Conservation (phyloP, 352 stramenopile genomes). For the Aphanomyces stellatus region DNA sequence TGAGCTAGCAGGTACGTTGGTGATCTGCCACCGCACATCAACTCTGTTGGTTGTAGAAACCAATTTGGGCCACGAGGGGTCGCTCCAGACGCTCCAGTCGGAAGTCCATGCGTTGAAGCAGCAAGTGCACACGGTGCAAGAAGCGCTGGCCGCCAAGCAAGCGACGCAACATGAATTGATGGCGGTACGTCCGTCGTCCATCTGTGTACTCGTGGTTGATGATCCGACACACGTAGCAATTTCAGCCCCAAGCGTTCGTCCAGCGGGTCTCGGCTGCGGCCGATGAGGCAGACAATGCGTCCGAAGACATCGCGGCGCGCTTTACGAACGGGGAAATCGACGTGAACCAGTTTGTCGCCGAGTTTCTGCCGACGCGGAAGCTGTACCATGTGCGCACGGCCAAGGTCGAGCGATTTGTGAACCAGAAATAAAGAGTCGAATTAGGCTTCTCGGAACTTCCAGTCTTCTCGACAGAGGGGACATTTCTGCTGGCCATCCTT, state of each 20-base stretch:
- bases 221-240: constrained; percentile 29
- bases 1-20: constrained; percentile 31
- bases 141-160: constrained; percentile 57
- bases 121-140: constrained; percentile 41
- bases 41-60: constrained; percentile 25
- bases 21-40: background rate
- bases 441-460: constrained; percentile 51
- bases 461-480: constrained; percentile 85
- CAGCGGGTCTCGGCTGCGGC: constrained; percentile 54
- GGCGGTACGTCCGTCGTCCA: constrained; percentile 27
- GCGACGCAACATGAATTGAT: constrained; percentile 55
- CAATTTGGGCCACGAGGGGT: constrained; percentile 47
- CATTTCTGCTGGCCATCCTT: constrained; percentile 76
- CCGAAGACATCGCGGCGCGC: constrained; percentile 59
- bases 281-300: constrained; percentile 49
- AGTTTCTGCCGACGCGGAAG: constrained; percentile 56
- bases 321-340: constrained; percentile 71
- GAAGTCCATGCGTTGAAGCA: constrained; percentile 41
- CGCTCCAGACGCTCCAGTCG: constrained; percentile 39
- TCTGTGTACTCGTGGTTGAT: background rate
- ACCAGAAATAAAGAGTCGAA: constrained; percentile 28
- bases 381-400: constrained; percentile 69
- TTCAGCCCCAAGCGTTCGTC: constrained; percentile 58
- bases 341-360: constrained; percentile 48
- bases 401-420: constrained; percentile 57